Base-by-base conservation (phyloP, 2,329 filamentous ascomycete species). In the Pestalotiopsis sp. region DNA sequence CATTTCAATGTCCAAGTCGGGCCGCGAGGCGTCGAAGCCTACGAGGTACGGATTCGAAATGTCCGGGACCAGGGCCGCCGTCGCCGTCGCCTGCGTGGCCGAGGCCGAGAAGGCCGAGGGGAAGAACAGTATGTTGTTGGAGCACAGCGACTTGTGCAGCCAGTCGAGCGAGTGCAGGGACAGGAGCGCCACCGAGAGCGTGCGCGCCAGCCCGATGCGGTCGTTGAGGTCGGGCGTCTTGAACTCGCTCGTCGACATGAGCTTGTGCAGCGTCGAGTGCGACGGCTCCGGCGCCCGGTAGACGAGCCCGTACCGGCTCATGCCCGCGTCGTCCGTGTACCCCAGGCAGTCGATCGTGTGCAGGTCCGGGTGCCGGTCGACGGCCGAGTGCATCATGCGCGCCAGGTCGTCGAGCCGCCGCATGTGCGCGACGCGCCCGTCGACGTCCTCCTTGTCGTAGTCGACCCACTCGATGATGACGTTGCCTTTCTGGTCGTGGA, bases 151-250 rank as follows among this genome's bases (percentile, higher is more conserved):
- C 71, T 84, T 83, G 73, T 83, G 85, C 56, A 87, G 80, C 85
- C 85, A 87, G 74, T 86, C 85, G 49, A 87, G 81, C 1, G 84
- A 84, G 73, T 87, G 85, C n/a, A 87, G 81, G 17, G 83, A 83
- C 80, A 82, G 84, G 11, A 85, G 74, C 1, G 83, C 81, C 20
- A 84, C 78, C 36, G 81, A 81, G 23, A 86, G 78, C 3, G 77
- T 82, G 31, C 78, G 75, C 3, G 83, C 84, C 1, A 85, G 79
- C 23, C 71, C 74, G 59, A 85, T 78, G 17, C 82, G 78, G 67
- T 82, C 80, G 66, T 81, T 77, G n/a, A 85, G 79, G 67, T 84
- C 82, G 2, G 82, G 83, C 13, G 82, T 82, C 57, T 82, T 80
- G 68, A 83, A 77, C 68, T 81, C 80, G 12, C 76, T 70, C 71